These are phyloP conservation scores for Cercospora canescens DNA, from an alignment of 2,329 filamentous ascomycete species.

Conservation along the genomic window DNA sequence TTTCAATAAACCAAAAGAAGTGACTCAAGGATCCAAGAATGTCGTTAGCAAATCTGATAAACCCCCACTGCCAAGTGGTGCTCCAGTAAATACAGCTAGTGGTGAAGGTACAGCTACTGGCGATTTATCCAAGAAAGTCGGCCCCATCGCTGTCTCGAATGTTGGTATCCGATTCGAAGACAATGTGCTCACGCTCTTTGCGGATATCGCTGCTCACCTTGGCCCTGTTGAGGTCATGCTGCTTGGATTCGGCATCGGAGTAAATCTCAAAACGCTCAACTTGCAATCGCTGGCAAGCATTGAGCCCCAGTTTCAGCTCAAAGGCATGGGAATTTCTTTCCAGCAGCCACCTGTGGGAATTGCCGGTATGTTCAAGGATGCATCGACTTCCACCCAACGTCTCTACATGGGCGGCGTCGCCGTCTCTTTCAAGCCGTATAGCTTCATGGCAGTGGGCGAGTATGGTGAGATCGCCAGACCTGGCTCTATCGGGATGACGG, in stretches of 20 bases:
- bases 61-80: not conserved
- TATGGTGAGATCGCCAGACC: constrained; percentile 7
- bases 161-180: constrained; percentile 7
- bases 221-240: constrained; percentile 3
- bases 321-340: constrained; percentile 10
- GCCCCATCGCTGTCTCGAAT: not conserved
- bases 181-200: not conserved
- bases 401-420: constrained; percentile 11
- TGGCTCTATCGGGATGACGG: not conserved
- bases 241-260: constrained; percentile 5
- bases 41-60: not conserved
- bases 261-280: not conserved
- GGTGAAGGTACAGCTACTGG: not conserved
- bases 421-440: constrained; percentile 7
- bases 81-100: not conserved
- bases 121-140: not conserved
- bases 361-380: constrained; percentile 10
- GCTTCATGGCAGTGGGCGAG: constrained; percentile 14
- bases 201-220: not conserved
- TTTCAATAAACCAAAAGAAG: not conserved
- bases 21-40: not conserved
- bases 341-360: constrained; percentile 5
- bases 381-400: not conserved
- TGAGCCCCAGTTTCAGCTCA: not conserved
- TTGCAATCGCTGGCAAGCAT: not conserved